phyloP scores from a whole-genome alignment of 2,329 filamentous ascomycete species.

The Fusarium virguliforme region DNA sequence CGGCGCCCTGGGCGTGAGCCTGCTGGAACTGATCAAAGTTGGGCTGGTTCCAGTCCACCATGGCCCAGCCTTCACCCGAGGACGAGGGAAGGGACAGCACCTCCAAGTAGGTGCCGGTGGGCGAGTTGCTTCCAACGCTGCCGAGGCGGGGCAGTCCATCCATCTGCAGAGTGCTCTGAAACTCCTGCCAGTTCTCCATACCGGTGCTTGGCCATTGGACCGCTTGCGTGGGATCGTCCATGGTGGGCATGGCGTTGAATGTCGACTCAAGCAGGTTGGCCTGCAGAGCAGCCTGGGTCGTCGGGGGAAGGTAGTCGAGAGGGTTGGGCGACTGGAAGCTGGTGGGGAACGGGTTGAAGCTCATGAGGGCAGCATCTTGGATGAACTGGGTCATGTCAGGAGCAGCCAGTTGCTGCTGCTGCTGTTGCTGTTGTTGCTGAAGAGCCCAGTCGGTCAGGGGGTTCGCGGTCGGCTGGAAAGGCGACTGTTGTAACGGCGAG shows the following conservation, averaged over 20 bases:
- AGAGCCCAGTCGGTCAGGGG: constrained; percentile 75
- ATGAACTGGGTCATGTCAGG: constrained; percentile 69
- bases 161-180: constrained; percentile 75
- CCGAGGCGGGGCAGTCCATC: constrained; percentile 60
- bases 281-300: constrained; percentile 76
- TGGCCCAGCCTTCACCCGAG: constrained; percentile 89
- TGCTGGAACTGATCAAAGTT: constrained; percentile 74
- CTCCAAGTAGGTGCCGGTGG: constrained; percentile 78
- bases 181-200: constrained; percentile 85
- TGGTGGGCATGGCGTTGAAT: constrained; percentile 72
- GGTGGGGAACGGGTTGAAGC: constrained; percentile 68
- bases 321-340: constrained; percentile 70
- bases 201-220: constrained; percentile 74
- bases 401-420: constrained; percentile 57
- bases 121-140: constrained; percentile 64
- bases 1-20: constrained; percentile 68
- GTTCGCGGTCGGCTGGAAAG: constrained; percentile 68
- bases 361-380: constrained; percentile 72
- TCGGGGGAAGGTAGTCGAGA: constrained; percentile 74
- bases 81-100: constrained; percentile 86
- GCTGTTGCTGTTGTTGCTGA: constrained; percentile 66
- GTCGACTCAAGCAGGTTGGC: constrained; percentile 75
- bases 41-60: constrained; percentile 82
- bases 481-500: constrained; percentile 68
- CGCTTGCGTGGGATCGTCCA: constrained; percentile 69